A percentile compares a stretch with the other conserved stretches of the same genome.
Conservation (phyloP, 768 basidiomycete genomes). For the Terana coerulea region DNA sequence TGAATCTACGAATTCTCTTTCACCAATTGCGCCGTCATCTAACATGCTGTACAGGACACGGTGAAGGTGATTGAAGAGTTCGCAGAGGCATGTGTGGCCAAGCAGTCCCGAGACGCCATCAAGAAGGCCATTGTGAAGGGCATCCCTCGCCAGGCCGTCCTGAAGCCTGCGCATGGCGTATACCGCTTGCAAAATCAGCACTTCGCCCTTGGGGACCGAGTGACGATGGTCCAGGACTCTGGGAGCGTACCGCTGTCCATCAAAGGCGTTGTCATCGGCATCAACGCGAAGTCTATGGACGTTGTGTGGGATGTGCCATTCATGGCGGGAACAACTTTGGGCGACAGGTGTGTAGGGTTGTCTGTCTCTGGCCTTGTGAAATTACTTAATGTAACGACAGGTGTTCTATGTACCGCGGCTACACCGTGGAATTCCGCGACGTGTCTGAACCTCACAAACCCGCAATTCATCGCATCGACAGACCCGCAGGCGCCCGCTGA, state of each 20-base stretch:
- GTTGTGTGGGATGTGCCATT: conserved; percentile 96
- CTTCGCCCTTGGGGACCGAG: conserved; percentile 88
- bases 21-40: neutral
- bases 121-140: conserved; percentile 93
- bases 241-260: conserved; percentile 87
- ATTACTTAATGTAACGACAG: conserved; percentile 37
- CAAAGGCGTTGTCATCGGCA: conserved; percentile 91
- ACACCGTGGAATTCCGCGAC: conserved; percentile 82
- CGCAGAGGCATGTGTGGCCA: conserved; percentile 63
- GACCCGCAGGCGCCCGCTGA: conserved; percentile 54
- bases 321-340: conserved; percentile 86
- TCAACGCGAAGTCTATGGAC: conserved; percentile 86
- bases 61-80: conserved; percentile 75
- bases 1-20: conserved; percentile 1
- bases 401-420: conserved; percentile 91
- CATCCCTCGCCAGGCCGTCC: conserved; percentile 87
- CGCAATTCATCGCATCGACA: conserved; percentile 80
- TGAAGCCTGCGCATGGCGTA: conserved; percentile 88
- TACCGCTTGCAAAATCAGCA: conserved; percentile 87
- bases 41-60: conserved; percentile 48
- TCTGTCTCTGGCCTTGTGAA: too few species aligned
- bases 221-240: conserved; percentile 94
- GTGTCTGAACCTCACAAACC: conserved; percentile 83
- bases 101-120: conserved; percentile 58
- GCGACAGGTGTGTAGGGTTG: conserved; percentile 57